Evolutionary conservation across 768 basidiomycete genomes (phyloP), one percentile per base, ranked within the genome.

Genomic region (Mycena indigotica): DNA sequence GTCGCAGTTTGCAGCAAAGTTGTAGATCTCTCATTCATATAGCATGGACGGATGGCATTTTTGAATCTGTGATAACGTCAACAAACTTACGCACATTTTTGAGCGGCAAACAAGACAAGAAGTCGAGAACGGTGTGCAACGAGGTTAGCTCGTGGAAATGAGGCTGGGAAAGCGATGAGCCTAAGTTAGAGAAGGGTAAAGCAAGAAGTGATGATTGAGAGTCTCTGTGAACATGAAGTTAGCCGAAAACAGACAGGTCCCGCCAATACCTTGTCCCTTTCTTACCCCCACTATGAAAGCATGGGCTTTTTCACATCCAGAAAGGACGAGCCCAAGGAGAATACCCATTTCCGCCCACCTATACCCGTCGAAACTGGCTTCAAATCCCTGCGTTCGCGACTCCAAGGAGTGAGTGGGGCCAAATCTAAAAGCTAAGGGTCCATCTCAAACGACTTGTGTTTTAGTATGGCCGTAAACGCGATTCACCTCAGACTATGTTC

Each of bases 1-100:
- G 76, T 74, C 86, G 32, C 95, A 96, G 72, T 97, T 96, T 75
- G 67, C 65, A 58, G 48, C 75, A 29, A 84, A 78, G 66, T 66
- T 84, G 60, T 84, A 65, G 75, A 49, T 5, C 21, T 15, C 8
- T 10, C 35, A 38, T 10, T n/a, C 10, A 38, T 38, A 38, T n/a
- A n/a, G n/a, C n/a, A 38, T n/a, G 35, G 12, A n/a, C 35, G n/a
- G 10, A 10, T 38, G 10, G 35, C 35, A 38, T 38, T 38, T 38
- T n/a, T 38, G 35, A n/a, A 38, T n/a, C 35, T n/a, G n/a, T n/a
- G n/a, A n/a, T n/a, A n/a, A n/a, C n/a, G n/a, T n/a, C n/a, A n/a
- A n/a, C n/a, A n/a, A n/a, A n/a, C n/a, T n/a, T n/a, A 38, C 35
- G 35, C 35, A n/a, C 35, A 38, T 38, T n/a, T n/a, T n/a, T n/a